A percentile compares a stretch with the other conserved stretches of the same genome.
Conservation (phyloP, 805 yeast species). For the Ogataea degrootiae region DNA sequence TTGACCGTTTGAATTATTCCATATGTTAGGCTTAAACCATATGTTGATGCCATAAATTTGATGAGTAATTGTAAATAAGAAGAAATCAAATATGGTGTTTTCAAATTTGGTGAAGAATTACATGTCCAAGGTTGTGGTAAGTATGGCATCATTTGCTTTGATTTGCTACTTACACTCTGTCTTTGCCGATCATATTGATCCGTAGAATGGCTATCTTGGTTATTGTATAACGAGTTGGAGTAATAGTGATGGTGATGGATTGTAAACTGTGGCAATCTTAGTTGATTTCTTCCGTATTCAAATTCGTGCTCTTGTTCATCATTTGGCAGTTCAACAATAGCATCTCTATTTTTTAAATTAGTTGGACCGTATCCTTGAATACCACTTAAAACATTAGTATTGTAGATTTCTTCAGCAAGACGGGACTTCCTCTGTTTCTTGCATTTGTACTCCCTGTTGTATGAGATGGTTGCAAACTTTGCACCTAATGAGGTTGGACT, state of each 20-base stretch:
- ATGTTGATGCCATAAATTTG: conserved; percentile 43
- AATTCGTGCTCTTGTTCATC: background rate
- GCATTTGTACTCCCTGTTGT: too few relatives aligned
- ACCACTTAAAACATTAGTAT: background rate
- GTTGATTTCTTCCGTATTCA: background rate
- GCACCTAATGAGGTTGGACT: conserved; percentile 21
- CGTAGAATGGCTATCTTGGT: background rate
- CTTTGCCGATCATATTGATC: background rate
- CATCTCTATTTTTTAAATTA: conserved; percentile 6
- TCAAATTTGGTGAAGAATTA: conserved; percentile 45
- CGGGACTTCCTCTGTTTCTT: background rate
- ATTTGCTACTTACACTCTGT: background rate
- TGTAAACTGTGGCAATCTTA: background rate
- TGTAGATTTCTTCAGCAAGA: background rate
- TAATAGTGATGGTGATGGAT: conserved; percentile 5
- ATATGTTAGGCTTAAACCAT: conserved; percentile 40
- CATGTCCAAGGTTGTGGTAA: conserved; percentile 61
- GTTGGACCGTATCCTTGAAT: background rate
- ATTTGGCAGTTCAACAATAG: conserved; percentile 6
- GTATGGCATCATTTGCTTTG: background rate
- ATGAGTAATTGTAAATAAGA: conserved; percentile 56
- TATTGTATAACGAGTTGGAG: background rate
- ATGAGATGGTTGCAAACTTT: conserved; percentile 12
- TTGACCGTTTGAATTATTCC: conserved; percentile 44
- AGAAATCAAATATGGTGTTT: conserved; percentile 50